These are phyloP conservation scores for Picea sitchensis DNA, from an alignment of 75 land plant species.

Conservation along the genomic window DNA sequence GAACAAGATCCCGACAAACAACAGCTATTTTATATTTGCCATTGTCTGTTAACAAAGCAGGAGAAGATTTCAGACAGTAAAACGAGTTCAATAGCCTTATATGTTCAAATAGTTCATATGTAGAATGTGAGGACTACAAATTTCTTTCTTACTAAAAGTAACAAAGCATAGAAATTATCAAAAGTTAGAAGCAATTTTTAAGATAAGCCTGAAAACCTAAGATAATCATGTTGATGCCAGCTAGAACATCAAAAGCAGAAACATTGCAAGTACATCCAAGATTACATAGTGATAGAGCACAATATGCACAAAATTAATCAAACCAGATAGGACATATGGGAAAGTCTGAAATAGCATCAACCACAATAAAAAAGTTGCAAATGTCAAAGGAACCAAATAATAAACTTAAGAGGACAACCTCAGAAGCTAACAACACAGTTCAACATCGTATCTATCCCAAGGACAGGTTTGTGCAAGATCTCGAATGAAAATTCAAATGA, in stretches of 20 bases:
- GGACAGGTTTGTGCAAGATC: background rate
- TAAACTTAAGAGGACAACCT: background rate
- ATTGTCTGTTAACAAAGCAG: background rate
- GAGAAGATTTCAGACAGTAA: background rate
- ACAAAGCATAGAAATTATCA: background rate
- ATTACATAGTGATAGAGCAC: background rate
- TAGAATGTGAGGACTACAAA: background rate
- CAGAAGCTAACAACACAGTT: background rate
- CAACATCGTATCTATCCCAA: background rate
- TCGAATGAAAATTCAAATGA: background rate
- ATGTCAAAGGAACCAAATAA: conserved; percentile 1
- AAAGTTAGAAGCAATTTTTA: background rate
- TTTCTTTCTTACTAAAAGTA: background rate
- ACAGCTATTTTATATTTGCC: background rate
- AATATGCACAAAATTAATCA: background rate
- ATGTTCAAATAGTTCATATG: background rate
- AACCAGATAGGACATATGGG: background rate
- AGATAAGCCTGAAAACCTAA: background rate
- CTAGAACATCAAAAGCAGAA: background rate
- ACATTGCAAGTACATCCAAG: background rate
- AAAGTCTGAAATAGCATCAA: conserved; percentile 3
- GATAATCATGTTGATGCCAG: background rate
- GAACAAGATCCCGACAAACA: background rate
- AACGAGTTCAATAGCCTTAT: background rate
- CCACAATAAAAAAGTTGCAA: background rate